phyloP scores from a whole-genome alignment of 768 basidiomycete species.

The Russula compacta region DNA sequence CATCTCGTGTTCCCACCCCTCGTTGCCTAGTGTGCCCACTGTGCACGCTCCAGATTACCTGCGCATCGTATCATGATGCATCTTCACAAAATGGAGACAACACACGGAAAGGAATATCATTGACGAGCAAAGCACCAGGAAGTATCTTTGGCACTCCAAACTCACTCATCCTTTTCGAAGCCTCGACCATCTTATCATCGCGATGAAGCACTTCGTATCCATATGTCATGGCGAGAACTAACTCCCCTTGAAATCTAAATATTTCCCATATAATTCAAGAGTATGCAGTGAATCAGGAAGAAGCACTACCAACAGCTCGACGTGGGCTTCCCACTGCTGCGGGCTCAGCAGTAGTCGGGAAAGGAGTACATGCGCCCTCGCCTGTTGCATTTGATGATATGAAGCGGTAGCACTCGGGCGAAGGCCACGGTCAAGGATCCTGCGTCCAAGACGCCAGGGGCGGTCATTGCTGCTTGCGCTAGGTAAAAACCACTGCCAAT shows the following conservation, averaged over 20 bases:
- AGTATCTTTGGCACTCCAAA: not conserved
- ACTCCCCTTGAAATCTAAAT: slow-evolving; percentile 2
- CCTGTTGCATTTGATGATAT: not conserved
- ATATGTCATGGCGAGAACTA: slow-evolving; percentile 3
- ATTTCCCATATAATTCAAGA: not conserved
- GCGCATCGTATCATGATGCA: no score
- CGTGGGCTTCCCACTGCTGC: not conserved
- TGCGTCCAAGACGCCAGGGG: not conserved
- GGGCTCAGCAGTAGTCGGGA: not conserved
- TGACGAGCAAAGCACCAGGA: slow-evolving; percentile 1
- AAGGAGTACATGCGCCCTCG: not conserved
- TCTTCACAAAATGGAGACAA: no score
- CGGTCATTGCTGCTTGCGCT: not conserved
- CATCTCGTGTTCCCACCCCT: no score
- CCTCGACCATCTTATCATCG: not conserved
- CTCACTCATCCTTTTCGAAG: not conserved
- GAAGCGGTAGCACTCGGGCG: not conserved
- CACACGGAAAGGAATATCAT: slow-evolving; percentile 1
- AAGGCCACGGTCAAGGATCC: slow-evolving; percentile 3
- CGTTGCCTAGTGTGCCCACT: no score
- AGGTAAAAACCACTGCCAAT: not conserved
- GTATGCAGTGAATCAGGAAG: no score
- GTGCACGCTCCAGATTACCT: no score
- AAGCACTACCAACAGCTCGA: not conserved
- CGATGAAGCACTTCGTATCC: not conserved